phyloP scores from a whole-genome alignment of 176 grass and related monocot species.

The Aegilops umbellulata region DNA sequence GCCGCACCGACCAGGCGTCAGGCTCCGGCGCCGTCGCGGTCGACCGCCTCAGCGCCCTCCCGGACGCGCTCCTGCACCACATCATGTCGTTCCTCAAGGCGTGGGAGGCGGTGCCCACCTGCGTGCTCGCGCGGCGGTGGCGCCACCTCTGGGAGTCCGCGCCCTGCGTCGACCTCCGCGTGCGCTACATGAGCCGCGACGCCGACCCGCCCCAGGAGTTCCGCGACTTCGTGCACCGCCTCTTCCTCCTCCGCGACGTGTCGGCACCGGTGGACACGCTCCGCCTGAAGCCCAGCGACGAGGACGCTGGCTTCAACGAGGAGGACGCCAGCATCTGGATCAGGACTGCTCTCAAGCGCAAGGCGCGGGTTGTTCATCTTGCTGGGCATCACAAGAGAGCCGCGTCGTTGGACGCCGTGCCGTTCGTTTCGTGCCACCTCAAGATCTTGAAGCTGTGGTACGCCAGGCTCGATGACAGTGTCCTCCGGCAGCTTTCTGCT shows the following conservation, averaged over 20 bases:
- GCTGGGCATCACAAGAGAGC: not conserved
- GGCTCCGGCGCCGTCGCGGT: not conserved
- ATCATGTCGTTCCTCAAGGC: slow-evolving; percentile 23
- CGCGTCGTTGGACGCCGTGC: not conserved
- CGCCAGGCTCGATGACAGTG: not conserved
- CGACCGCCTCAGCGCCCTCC: slow-evolving; percentile 37
- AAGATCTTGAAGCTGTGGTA: slow-evolving; percentile 16
- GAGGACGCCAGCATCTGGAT: slow-evolving; percentile 24
- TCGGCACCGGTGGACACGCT: not conserved
- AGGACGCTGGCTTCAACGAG: not conserved
- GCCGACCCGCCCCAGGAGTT: not conserved
- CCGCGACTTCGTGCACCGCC: not conserved
- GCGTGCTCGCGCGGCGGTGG: slow-evolving; percentile 31
- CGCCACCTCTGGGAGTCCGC: slow-evolving; percentile 23
- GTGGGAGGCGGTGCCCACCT: slow-evolving; percentile 40
- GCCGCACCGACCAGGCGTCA: not conserved
- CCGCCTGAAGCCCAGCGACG: not conserved
- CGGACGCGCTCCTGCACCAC: slow-evolving; percentile 29
- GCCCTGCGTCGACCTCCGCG: slow-evolving; percentile 4
- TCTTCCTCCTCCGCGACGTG: not conserved
- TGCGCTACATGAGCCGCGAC: not conserved
- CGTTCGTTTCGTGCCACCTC: slow-evolving; percentile 11
- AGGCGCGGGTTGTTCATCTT: slow-evolving; percentile 4
- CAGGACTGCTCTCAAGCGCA: not conserved
- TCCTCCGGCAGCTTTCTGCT: not conserved